phyloP scores from a whole-genome alignment of 108 stramenopile genomes.

The Cyclotella baltica region DNA sequence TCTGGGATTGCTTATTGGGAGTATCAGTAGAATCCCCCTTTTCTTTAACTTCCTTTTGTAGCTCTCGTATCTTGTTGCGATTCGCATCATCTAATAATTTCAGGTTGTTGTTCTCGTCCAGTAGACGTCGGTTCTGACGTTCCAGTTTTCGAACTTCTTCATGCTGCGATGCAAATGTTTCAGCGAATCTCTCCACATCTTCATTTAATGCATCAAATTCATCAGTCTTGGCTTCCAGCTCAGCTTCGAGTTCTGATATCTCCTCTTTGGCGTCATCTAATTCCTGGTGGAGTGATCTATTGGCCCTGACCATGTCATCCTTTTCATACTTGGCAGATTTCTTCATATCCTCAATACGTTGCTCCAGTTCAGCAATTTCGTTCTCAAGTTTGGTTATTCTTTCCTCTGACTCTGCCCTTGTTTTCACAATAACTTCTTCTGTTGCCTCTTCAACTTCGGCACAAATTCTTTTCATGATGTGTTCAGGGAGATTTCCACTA shows the following conservation, averaged over 20 bases:
- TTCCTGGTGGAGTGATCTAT: slow-evolving; percentile 33
- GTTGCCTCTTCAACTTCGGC: slow-evolving; percentile 28
- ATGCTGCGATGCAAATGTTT: slow-evolving; percentile 42
- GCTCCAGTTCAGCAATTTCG: slow-evolving; percentile 14
- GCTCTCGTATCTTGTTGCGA: slow-evolving; percentile 11
- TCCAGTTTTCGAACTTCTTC: slow-evolving; percentile 31
- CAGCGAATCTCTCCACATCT: slow-evolving; percentile 45
- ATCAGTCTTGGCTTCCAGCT: slow-evolving; percentile 26
- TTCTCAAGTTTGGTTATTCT: slow-evolving; percentile 10
- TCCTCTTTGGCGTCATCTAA: slow-evolving; percentile 30
- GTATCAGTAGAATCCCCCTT: not conserved
- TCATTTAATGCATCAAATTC: slow-evolving; percentile 40
- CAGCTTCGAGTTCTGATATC: slow-evolving; percentile 7
- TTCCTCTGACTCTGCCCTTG: slow-evolving; percentile 25
- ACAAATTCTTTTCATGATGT: slow-evolving; percentile 25
- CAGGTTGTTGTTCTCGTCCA: slow-evolving; percentile 18
- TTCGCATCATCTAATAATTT: slow-evolving; percentile 28
- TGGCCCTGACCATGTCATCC: slow-evolving; percentile 41
- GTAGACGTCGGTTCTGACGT: slow-evolving; percentile 19
- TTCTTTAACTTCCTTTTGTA: not conserved
- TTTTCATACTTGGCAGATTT: slow-evolving; percentile 37
- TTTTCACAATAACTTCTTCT: slow-evolving; percentile 17
- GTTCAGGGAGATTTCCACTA: slow-evolving; percentile 1
- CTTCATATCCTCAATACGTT: slow-evolving; percentile 19
- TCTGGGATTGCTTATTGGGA: not conserved